phyloP scores from a whole-genome alignment of 371 early-diverging fungal genomes.

The Blakeslea trispora region DNA sequence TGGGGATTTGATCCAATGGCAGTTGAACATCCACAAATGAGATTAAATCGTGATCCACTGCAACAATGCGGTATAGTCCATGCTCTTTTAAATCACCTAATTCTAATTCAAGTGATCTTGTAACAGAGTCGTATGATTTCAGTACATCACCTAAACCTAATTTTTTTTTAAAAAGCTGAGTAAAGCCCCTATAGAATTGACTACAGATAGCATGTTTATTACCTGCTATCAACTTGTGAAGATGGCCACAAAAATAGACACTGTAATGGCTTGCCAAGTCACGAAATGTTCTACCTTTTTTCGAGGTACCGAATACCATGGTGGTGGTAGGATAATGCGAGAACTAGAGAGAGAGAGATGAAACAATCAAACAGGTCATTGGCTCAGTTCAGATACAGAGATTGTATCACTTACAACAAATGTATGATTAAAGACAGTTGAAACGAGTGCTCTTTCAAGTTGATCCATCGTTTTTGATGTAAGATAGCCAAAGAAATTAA shows the following conservation, averaged over 20 bases:
- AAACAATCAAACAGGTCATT: not conserved
- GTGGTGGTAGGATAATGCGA: conserved; percentile 88
- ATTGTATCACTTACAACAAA: conserved; percentile 32
- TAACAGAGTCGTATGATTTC: conserved; percentile 59
- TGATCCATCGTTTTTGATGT: conserved; percentile 75
- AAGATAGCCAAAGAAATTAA: conserved; percentile 90
- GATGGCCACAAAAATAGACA: conserved; percentile 85
- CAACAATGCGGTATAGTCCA: conserved; percentile 79
- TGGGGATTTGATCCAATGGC: conserved; percentile 59
- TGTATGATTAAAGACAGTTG: conserved; percentile 63
- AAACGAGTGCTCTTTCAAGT: conserved; percentile 47
- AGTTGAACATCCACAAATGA: conserved; percentile 77
- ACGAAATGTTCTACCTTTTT: conserved; percentile 58
- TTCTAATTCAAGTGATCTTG: conserved; percentile 79
- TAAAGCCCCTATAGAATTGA: not conserved
- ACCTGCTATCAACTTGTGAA: conserved; percentile 77
- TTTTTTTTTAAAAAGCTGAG: not conserved
- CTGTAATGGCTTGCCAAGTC: conserved; percentile 65
- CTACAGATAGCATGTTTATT: conserved; percentile 8
- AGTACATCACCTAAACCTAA: conserved; percentile 67
- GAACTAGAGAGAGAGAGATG: conserved; percentile 36
- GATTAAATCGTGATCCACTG: conserved; percentile 86
- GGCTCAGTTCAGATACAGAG: no score
- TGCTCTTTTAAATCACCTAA: conserved; percentile 88
- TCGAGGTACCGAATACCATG: conserved; percentile 67